Conservation (phyloP, 805 yeast species). For the Naumovozyma baii region DNA sequence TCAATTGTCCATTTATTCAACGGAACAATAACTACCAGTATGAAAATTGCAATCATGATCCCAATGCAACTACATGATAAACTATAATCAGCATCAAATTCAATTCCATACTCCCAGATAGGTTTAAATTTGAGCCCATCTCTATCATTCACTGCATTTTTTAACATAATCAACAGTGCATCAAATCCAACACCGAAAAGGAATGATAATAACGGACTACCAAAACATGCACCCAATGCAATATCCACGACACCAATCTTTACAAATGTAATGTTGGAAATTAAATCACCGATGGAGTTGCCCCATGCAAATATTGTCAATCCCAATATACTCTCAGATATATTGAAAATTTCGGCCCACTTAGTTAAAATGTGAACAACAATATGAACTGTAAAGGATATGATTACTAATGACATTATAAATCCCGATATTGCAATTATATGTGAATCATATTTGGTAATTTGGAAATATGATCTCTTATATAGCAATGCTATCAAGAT, state of each 20-base stretch:
- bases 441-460: not conserved
- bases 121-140: slow-evolving; percentile 1
- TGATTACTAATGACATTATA: slow-evolving; percentile 53
- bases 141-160: slow-evolving; percentile 1
- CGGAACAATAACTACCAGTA: slow-evolving; percentile 36
- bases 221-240: slow-evolving; percentile 94
- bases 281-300: slow-evolving; percentile 82
- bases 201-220: slow-evolving; percentile 76
- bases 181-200: slow-evolving; percentile 75
- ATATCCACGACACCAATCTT: slow-evolving; percentile 72
- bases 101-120: slow-evolving; percentile 12
- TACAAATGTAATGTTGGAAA: slow-evolving; percentile 75
- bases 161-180: slow-evolving; percentile 40
- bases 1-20: slow-evolving; percentile 39
- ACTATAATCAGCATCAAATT: slow-evolving; percentile 33
- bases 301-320: slow-evolving; percentile 86
- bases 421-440: slow-evolving; percentile 47
- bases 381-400: slow-evolving; percentile 34
- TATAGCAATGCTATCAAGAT: too few species aligned
- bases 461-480: not conserved
- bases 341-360: slow-evolving; percentile 45
- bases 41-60: slow-evolving; percentile 32
- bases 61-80: slow-evolving; percentile 34
- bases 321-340: slow-evolving; percentile 77
- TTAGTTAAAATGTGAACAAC: slow-evolving; percentile 56